phyloP scores from a whole-genome alignment of 2,329 filamentous ascomycete species.

The Fusarium globosum region DNA sequence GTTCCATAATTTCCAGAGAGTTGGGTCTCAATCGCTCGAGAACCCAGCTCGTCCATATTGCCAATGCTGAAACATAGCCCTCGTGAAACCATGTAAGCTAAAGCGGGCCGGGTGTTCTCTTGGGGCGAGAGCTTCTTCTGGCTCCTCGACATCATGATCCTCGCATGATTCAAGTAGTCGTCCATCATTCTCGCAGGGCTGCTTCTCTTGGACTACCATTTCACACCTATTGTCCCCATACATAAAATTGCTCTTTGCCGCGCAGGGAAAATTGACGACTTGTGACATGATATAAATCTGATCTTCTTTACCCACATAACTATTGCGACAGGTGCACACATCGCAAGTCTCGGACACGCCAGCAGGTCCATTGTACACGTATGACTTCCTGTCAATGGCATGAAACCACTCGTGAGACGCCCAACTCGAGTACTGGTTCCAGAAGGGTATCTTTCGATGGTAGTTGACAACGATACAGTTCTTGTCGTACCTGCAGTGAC shows the following conservation, averaged over 20 bases:
- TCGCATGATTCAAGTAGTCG: rapidly evolving
- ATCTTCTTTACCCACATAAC: background rate
- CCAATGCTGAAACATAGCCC: background rate
- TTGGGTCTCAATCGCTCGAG: background rate
- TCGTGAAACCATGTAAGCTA: background rate
- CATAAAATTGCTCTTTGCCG: too few species aligned
- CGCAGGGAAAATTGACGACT: too few species aligned
- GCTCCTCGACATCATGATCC: rapidly evolving
- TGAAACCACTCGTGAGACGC: background rate
- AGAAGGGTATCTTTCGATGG: background rate
- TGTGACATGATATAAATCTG: too few species aligned
- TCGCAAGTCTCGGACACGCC: background rate
- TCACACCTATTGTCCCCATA: too few species aligned
- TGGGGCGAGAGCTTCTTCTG: background rate
- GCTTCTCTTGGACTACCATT: background rate
- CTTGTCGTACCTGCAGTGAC: background rate
- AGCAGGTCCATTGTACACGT: background rate
- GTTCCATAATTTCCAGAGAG: rapidly evolving
- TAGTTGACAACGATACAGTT: background rate
- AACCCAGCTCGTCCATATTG: too few species aligned
- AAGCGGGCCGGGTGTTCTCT: background rate
- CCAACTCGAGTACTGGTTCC: rapidly evolving
- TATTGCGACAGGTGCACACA: background rate
- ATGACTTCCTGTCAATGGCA: background rate
- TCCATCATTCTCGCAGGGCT: too few species aligned